A percentile compares a stretch with the other conserved stretches of the same genome.
Conservation (phyloP, 2,329 filamentous ascomycete genomes). For the Ophiostoma piceae region DNA sequence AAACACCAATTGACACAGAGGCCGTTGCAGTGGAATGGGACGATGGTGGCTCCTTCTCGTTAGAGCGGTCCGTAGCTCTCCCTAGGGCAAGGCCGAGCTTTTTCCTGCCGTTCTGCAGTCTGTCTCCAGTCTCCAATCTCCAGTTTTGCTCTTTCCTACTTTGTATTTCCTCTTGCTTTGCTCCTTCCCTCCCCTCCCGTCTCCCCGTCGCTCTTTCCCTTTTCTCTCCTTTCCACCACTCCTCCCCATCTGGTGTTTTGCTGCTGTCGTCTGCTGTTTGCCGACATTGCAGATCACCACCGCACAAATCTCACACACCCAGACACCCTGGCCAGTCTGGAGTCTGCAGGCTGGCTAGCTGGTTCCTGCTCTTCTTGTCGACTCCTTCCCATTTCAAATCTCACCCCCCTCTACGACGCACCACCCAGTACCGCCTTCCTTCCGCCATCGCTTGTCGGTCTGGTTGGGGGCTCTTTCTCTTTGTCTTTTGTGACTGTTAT, state of each 20-base stretch:
- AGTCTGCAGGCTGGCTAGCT: not conserved
- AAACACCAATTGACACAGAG: not conserved
- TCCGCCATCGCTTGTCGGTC: constrained; percentile 16
- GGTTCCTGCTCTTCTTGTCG: constrained; percentile 4
- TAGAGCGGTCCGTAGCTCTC: constrained; percentile 19
- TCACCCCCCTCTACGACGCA: constrained; percentile 8
- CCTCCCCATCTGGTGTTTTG: not conserved
- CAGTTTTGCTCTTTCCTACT: constrained; percentile 11
- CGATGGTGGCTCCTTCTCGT: constrained; percentile 19
- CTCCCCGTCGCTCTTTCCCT: constrained; percentile 3
- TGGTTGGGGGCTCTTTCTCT: constrained; percentile 14
- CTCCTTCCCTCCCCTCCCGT: not conserved
- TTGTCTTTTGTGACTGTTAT: not conserved
- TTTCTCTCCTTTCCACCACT: not conserved
- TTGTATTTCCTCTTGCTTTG: not conserved
- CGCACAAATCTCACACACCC: not conserved
- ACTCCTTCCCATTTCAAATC: not conserved
- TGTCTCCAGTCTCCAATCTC: constrained; percentile 6
- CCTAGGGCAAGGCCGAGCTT: constrained; percentile 16
- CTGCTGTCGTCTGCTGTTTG: constrained; percentile 9
- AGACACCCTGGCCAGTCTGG: constrained; percentile 7
- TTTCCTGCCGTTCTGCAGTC: not conserved
- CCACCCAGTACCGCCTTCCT: constrained; percentile 16
- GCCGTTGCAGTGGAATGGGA: constrained; percentile 8
- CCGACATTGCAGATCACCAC: constrained; percentile 21